Conservation (phyloP, 371 early-diverging fungal genomes). For the Circinella minor region DNA sequence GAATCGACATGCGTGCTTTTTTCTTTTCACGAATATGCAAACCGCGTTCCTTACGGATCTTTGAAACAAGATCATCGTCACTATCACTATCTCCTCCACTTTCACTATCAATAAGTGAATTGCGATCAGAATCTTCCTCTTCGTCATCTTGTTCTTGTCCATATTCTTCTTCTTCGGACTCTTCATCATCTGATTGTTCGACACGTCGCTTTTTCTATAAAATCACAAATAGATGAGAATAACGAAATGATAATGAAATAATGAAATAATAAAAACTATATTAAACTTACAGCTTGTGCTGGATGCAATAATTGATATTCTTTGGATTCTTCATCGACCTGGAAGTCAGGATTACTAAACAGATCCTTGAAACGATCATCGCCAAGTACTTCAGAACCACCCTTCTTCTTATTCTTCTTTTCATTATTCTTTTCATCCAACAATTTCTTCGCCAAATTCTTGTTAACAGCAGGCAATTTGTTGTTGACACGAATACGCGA, state of each 20-base stretch:
- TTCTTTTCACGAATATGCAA: constrained; percentile 40
- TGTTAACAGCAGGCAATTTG: constrained; percentile 92
- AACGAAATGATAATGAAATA: not conserved
- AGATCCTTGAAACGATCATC: constrained; percentile 89
- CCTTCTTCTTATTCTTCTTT: constrained; percentile 57
- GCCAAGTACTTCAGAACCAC: constrained; percentile 51
- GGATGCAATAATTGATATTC: constrained; percentile 92
- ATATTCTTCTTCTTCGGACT: constrained; percentile 39
- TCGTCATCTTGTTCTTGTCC: constrained; percentile 43
- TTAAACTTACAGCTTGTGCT: constrained; percentile 34
- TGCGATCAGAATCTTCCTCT: constrained; percentile 46
- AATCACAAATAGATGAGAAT: not conserved
- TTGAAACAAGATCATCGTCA: constrained; percentile 51
- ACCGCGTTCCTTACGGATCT: constrained; percentile 53
- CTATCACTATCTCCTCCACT: constrained; percentile 44
- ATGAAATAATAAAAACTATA: not conserved
- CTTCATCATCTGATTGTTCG: constrained; percentile 44
- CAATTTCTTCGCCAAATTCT: constrained; percentile 79
- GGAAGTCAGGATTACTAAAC: constrained; percentile 93
- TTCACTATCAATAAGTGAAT: constrained; percentile 21
- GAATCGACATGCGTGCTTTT: constrained; percentile 19
- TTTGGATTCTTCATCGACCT: constrained; percentile 85
- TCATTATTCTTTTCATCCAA: constrained; percentile 50
- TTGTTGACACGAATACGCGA: constrained; percentile 89
- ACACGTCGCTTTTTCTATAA: constrained; percentile 37